Base-by-base conservation (phyloP, 2,329 filamentous ascomycete species). In the Penicillium frequentans region DNA sequence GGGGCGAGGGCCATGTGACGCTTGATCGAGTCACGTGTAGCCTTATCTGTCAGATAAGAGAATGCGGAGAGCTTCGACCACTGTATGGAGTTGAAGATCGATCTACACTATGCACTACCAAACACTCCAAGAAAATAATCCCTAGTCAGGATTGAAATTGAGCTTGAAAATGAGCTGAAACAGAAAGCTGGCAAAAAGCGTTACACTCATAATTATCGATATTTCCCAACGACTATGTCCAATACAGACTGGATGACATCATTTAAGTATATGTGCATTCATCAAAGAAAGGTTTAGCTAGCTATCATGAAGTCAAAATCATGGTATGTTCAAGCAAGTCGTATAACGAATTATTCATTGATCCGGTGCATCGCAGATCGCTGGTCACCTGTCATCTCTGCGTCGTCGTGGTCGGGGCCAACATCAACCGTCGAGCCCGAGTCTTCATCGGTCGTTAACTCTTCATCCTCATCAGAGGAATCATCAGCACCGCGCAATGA, bases 391-490 rank as follows among this genome's bases (percentile, higher is more conserved):
- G 33, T 49, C 44, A 23, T n/a, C 29, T 49, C 42, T 13, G 24
- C 31, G n/a, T 49, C 54, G 4, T 59, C 51, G n/a, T 48, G 23
- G 4, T 62, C 51, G 26, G 37, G n/a, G 3, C 14, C 44, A 44
- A 5, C 31, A 39, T 55, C 49, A 29, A 24, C 48, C 16, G 44
- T 53, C 13, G 53, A 56, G 8, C 49, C 55, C 19, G 59, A 58
- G 11, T 73, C 70, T 14, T 75, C 69, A 10, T 71, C 71, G 0
- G 26, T 73, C 64, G 49, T 58, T 16, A 58, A 9, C 23, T 75
- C 74, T 49, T 71, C 68, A 10, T 69, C 68, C 37, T 75, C 73
- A 42, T 77, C 75, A 24, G 69, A 76, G 1, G 72, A 71, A 33
- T 72, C 74, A 19, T 78, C 73, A 7, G 71, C 70, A 13, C 58